Percentiles rank a stretch among this genome's conserved stretches.
Conservation (phyloP, 2,329 filamentous ascomycete genomes). For the Fusarium austroafricanum region DNA sequence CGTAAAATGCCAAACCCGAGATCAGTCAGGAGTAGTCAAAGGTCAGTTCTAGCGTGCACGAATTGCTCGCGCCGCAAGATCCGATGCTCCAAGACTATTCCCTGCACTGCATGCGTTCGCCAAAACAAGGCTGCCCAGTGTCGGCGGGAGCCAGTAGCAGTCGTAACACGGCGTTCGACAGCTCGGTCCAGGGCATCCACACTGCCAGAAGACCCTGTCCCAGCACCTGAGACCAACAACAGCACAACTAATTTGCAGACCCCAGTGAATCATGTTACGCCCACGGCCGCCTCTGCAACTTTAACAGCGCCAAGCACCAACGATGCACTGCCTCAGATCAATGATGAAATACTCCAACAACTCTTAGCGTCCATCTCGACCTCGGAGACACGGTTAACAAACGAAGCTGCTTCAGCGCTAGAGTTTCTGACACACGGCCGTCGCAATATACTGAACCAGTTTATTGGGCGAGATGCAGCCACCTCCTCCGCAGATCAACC, state of each 20-base stretch:
- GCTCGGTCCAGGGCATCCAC: background rate
- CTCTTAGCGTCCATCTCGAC: background rate
- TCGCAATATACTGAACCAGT: background rate
- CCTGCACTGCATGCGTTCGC: background rate
- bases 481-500: fast-evolving
- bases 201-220: background rate
- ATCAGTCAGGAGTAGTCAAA: background rate
- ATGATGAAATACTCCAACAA: background rate
- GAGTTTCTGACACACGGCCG: slow-evolving; percentile 5
- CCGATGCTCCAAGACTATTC: background rate
- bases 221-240: no score
- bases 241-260: no score
- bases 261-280: fast-evolving
- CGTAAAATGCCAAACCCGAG: background rate
- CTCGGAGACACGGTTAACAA: background rate
- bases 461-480: background rate
- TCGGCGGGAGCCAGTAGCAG: background rate
- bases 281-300: background rate
- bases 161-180: background rate
- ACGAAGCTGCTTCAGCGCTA: background rate
- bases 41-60: background rate
- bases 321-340: background rate
- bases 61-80: slow-evolving; percentile 4
- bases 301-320: fast-evolving
- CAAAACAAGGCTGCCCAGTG: background rate